Evolutionary conservation across 805 yeast species (phyloP).

Genomic region (Cephaloascus albidus): DNA sequence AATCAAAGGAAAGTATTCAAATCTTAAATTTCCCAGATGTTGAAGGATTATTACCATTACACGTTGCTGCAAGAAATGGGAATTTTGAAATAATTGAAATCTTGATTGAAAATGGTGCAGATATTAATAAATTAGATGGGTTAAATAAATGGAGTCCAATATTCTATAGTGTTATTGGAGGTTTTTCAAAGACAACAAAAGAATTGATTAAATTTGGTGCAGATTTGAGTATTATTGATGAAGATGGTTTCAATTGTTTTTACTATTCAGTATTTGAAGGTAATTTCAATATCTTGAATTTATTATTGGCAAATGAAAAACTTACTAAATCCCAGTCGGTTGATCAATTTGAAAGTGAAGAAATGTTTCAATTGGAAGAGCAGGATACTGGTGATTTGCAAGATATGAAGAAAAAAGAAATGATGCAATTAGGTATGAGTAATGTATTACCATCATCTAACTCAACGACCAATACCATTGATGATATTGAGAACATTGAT

Average conservation of each 20-base stretch:
- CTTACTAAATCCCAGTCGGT: not conserved
- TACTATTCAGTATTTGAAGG: constrained; percentile 95
- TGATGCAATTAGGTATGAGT: too few species aligned
- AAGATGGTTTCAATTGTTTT: constrained; percentile 54
- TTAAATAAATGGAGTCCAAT: constrained; percentile 92
- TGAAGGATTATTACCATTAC: constrained; percentile 83
- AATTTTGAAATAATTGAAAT: constrained; percentile 60
- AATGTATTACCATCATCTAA: not conserved
- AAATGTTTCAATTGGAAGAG: constrained; percentile 20
- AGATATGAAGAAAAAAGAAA: not conserved
- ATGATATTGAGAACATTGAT: constrained; percentile 31
- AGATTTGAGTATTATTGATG: constrained; percentile 57
- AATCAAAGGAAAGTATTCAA: not conserved
- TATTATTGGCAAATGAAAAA: not conserved
- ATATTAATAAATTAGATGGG: constrained; percentile 72
- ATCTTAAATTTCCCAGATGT: constrained; percentile 56
- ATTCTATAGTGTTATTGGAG: constrained; percentile 83
- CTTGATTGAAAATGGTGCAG: constrained; percentile 62
- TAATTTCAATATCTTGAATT: constrained; percentile 48
- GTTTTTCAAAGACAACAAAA: constrained; percentile 61
- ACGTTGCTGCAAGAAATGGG: constrained; percentile 82
- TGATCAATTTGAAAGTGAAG: not conserved
- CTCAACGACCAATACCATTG: not conserved
- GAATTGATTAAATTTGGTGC: constrained; percentile 72
- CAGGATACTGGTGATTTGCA: constrained; percentile 8